A percentile compares a stretch with the other conserved stretches of the same genome.
phyloP scores from a whole-genome alignment of 2,329 filamentous ascomycete species.

The Calonectria fujianensis region DNA sequence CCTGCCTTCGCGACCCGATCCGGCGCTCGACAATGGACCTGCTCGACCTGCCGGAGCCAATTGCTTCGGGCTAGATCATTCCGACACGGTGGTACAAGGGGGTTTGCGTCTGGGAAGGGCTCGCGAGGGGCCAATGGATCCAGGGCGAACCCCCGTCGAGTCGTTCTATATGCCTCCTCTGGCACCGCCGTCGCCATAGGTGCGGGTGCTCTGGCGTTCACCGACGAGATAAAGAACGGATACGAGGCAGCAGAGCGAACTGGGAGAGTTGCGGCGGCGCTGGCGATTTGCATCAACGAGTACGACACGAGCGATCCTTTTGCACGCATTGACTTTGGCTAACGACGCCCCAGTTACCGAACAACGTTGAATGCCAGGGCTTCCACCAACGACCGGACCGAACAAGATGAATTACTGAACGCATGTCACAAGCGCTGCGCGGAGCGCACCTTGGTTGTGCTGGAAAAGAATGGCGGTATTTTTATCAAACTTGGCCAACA shows the following conservation, averaged over 20 bases:
- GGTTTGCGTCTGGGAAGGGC: conserved; percentile 57
- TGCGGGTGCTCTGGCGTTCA: conserved; percentile 72
- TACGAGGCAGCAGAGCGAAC: conserved; percentile 86
- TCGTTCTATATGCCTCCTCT: conserved; percentile 70
- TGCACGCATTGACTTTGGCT: conserved; percentile 20
- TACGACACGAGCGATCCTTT: conserved; percentile 62
- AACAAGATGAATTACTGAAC: conserved; percentile 81
- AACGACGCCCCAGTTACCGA: conserved; percentile 80
- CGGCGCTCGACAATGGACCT: conserved; percentile 67
- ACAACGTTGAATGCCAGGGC: conserved; percentile 84
- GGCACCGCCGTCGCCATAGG: conserved; percentile 70
- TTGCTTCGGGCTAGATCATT: conserved; percentile 58
- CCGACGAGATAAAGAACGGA: conserved; percentile 83
- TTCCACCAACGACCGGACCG: conserved; percentile 75
- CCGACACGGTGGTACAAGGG: conserved; percentile 51
- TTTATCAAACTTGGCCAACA: conserved; percentile 99
- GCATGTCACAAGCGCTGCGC: conserved; percentile 96
- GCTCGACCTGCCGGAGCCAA: conserved; percentile 67
- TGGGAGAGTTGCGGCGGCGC: conserved; percentile 83
- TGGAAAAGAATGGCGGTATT: conserved; percentile 98
- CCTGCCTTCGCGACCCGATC: conserved; percentile 62
- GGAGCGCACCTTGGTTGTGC: conserved; percentile 86
- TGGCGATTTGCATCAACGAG: conserved; percentile 93
- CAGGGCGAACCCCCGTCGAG: conserved; percentile 53
- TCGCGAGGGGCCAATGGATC: conserved; percentile 49